Evolutionary conservation across 352 stramenopile species (phyloP), one percentile per base, ranked within the genome.

Genomic region (Phytophthora hibernalis): DNA sequence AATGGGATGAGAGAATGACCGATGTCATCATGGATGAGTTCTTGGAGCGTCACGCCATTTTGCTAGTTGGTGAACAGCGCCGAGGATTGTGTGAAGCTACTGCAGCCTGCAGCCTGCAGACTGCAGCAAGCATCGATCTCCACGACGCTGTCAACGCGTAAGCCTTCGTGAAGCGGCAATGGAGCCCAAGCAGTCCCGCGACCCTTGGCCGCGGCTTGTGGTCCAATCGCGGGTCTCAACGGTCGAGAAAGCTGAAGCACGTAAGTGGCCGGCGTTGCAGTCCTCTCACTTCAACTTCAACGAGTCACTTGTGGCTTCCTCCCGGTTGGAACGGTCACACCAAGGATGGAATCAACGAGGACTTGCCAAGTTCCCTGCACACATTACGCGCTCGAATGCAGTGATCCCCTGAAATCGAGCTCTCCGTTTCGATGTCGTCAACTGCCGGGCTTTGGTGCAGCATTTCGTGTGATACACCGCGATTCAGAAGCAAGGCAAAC

Each of bases 1-100:
- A 56, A 55, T 68, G 22, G 28, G 22, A 28, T 20, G 3, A n/a
- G 8, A 42, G 47, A 43, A 65, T 65, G 6, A 18, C 5, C 20
- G 45, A 58, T 69, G 61, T 57, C 61, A 64, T 69, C 61, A 69
- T 10, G 35, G 35, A 33, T 2, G 3, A 4, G 15, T 33, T 48
- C 18, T n/a, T 28, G 22, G 16, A 45, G 35, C 61, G 61, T 64
- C 61, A 64, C 35, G 10, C 1, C 10, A 55, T 67, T 67, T 61
- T 67, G 59, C 59, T 61, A 67, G 58, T 54, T 26, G 28, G 38
- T 43, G 44, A 47, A 54, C 42, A 54, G 21, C 38, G n/a, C 21
- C 43, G 31, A 50, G 42, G 53, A 53, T 47, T 53, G 54, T 51
- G 37, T 22, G 35, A 35, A 15, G 20, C 6, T 30, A 31, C 12